These are phyloP conservation scores for Psophocarpus tetragonolobus DNA, from an alignment of 306 rosid genomes.

Conservation along the genomic window DNA sequence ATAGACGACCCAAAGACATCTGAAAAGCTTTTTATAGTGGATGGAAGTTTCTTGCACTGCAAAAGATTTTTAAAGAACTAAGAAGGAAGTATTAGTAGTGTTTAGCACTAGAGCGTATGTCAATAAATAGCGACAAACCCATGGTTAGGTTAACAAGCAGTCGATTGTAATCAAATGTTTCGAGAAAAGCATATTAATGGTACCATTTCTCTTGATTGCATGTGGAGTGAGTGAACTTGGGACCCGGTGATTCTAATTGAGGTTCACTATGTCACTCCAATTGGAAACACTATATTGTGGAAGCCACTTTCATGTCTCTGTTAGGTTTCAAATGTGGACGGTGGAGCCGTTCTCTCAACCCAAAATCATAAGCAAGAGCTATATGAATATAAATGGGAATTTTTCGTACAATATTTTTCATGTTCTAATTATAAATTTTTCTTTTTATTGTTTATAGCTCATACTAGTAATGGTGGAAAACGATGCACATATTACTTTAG, in stretches of 20 bases:
- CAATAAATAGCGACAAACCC: background rate
- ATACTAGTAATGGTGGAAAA: background rate
- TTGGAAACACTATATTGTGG: constrained; percentile 20
- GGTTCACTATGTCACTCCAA: constrained; percentile 21
- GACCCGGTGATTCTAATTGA: background rate
- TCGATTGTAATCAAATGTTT: constrained; percentile 16
- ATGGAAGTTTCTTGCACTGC: background rate
- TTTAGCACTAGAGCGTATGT: background rate
- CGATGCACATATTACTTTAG: background rate
- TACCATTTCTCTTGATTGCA: constrained; percentile 13
- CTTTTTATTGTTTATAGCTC: background rate
- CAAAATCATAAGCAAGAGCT: constrained; percentile 15
- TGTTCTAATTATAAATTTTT: background rate
- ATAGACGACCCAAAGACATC: too few relatives aligned
- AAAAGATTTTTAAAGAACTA: background rate
- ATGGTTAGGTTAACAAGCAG: background rate
- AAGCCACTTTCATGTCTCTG: constrained; percentile 30
- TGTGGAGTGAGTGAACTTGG: background rate
- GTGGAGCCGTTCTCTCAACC: constrained; percentile 24
- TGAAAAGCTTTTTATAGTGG: background rate
- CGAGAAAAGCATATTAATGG: constrained; percentile 5
- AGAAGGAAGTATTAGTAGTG: background rate
- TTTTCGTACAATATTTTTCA: background rate
- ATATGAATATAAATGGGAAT: background rate
- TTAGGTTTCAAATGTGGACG: background rate